phyloP scores from a whole-genome alignment of 768 basidiomycete species.

The Panellus pusillus region DNA sequence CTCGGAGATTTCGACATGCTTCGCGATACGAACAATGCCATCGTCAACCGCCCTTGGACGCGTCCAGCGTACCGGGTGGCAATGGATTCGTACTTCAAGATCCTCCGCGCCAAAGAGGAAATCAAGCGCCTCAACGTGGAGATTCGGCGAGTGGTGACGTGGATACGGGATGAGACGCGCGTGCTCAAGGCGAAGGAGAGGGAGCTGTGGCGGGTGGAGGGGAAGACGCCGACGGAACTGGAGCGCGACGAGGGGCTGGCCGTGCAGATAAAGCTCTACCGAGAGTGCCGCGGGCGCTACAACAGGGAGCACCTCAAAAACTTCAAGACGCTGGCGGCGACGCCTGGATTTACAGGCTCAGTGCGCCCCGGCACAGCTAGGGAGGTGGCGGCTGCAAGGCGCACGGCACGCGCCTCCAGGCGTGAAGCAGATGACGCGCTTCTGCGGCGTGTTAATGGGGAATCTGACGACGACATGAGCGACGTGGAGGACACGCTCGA shows the following conservation, averaged over 20 bases:
- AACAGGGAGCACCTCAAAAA: not conserved
- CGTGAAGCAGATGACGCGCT: no score
- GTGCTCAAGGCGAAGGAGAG: not conserved
- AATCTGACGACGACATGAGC: not conserved
- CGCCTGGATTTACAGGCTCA: conserved; percentile 5
- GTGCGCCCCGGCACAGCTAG: not conserved
- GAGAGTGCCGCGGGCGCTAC: not conserved
- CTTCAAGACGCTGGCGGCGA: not conserved
- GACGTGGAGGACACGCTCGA: not conserved
- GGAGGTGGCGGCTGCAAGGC: not conserved
- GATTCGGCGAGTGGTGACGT: not conserved
- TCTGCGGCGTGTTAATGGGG: not conserved
- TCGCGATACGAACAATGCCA: not conserved
- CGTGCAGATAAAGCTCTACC: not conserved
- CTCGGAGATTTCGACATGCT: conserved; percentile 14
- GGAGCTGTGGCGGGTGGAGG: not conserved
- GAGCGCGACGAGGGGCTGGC: not conserved
- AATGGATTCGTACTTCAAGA: no score
- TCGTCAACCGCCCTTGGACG: no score
- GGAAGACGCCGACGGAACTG: no score
- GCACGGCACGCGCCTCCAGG: not conserved
- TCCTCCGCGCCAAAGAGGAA: not conserved
- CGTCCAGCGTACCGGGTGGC: no score
- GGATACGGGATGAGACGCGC: not conserved
- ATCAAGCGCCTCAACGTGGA: no score